A percentile compares a stretch with the other conserved stretches of the same genome.
phyloP scores from a whole-genome alignment of 805 yeast species.

The Candida yuanshanica region DNA sequence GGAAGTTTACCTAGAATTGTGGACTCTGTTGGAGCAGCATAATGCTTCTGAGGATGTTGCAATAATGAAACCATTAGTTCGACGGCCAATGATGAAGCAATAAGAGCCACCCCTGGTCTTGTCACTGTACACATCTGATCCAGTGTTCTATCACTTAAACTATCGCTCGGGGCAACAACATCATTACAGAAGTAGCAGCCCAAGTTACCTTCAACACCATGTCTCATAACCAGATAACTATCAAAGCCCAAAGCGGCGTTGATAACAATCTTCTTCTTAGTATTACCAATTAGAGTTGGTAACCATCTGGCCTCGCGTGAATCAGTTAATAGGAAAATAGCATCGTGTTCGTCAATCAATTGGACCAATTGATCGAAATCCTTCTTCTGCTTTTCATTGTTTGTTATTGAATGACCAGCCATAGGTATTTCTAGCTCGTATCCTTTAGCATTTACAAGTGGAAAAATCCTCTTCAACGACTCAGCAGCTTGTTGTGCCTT shows the following conservation, averaged over 20 bases:
- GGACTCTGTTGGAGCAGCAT: conserved; percentile 20
- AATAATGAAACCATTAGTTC: conserved; percentile 71
- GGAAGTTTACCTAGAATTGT: conserved; percentile 67
- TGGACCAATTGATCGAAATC: conserved; percentile 49
- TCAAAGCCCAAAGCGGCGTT: conserved; percentile 97
- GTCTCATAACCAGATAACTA: conserved; percentile 89
- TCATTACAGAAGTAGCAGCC: conserved; percentile 98
- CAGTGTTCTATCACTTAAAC: conserved; percentile 78
- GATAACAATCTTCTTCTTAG: conserved; percentile 64
- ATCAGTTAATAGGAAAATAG: conserved; percentile 78
- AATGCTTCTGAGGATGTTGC: conserved; percentile 54
- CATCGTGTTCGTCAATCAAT: conserved; percentile 67
- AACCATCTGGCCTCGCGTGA: conserved; percentile 96
- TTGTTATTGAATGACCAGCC: conserved; percentile 85
- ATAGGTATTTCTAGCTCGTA: conserved; percentile 75
- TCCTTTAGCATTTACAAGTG: conserved; percentile 66
- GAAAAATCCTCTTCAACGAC: conserved; percentile 67
- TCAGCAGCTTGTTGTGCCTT: conserved; percentile 79
- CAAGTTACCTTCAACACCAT: conserved; percentile 48
- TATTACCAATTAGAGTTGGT: conserved; percentile 80
- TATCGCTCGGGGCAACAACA: conserved; percentile 89
- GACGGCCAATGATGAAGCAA: conserved; percentile 83
- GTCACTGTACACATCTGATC: conserved; percentile 99
- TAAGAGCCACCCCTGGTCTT: conserved; percentile 88
- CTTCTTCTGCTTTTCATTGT: conserved; percentile 41